Evolutionary conservation across 345 rosid genomes (phyloP).

Genomic region (Salix exigua): DNA sequence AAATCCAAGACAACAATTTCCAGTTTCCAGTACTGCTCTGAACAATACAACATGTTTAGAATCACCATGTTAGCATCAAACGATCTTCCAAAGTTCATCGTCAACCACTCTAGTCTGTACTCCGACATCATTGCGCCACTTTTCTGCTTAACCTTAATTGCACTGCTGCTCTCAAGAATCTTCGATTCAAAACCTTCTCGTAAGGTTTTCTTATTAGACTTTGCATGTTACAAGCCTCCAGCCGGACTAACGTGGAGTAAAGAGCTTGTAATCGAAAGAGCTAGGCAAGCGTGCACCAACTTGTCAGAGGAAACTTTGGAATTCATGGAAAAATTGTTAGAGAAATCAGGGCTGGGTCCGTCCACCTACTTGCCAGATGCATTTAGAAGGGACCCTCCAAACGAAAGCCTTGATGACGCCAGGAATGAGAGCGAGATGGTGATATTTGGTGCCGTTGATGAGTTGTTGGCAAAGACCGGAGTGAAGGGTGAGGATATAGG

Average conservation of each 20-base stretch:
- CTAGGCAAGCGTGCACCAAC: not conserved
- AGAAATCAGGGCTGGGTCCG: conserved; percentile 37
- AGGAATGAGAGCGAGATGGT: conserved; percentile 35
- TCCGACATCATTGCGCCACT: not conserved
- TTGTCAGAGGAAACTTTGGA: not conserved
- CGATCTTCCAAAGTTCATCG: not conserved
- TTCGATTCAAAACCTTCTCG: not conserved
- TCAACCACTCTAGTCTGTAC: not conserved
- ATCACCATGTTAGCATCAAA: not conserved
- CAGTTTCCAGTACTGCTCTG: not conserved
- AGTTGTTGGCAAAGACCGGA: conserved; percentile 30
- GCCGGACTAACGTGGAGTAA: not conserved
- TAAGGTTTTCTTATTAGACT: not conserved
- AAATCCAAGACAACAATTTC: not conserved
- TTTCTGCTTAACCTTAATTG: not conserved
- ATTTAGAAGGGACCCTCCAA: conserved; percentile 9
- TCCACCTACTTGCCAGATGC: conserved; percentile 23
- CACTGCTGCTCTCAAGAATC: not conserved
- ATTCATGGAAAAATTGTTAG: not conserved
- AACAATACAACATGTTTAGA: not conserved
- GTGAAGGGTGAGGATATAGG: conserved; percentile 39
- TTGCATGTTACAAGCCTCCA: not conserved
- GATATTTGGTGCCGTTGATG: conserved; percentile 35
- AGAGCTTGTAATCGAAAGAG: not conserved
- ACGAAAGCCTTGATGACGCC: conserved; percentile 27